Conservation (phyloP, 2,329 filamentous ascomycete species). For the Cercospora sp. region DNA sequence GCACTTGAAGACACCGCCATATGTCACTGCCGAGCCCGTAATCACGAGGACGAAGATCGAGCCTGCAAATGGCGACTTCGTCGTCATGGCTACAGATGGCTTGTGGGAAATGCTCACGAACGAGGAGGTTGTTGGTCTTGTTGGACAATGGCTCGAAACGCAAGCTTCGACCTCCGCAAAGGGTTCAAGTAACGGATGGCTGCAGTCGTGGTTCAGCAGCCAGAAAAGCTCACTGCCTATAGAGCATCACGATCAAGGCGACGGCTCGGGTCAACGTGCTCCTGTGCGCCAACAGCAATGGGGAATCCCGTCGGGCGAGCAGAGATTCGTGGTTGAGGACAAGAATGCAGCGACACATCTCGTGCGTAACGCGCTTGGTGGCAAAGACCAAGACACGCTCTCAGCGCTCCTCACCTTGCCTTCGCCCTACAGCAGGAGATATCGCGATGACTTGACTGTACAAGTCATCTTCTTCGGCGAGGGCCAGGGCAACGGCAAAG, state of each 20-base stretch:
- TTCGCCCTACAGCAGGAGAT: constrained; percentile 85
- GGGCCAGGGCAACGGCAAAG: constrained; percentile 70
- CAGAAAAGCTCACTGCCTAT: constrained; percentile 65
- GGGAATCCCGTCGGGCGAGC: constrained; percentile 73
- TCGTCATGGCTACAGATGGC: constrained; percentile 94
- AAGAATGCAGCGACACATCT: constrained; percentile 96
- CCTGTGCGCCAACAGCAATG: constrained; percentile 90
- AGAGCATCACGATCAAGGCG: constrained; percentile 59
- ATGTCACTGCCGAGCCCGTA: constrained; percentile 94
- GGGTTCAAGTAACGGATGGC: constrained; percentile 56
- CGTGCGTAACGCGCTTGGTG: constrained; percentile 90
- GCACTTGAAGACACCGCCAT: constrained; percentile 85
- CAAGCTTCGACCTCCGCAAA: constrained; percentile 51
- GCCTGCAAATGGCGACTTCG: constrained; percentile 86
- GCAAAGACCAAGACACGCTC: constrained; percentile 89
- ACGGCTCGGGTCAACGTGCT: constrained; percentile 69
- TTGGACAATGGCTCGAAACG: constrained; percentile 93
- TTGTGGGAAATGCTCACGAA: constrained; percentile 99
- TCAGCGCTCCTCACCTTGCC: constrained; percentile 89
- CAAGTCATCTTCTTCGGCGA: constrained; percentile 98
- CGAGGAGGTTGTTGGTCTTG: constrained; percentile 93
- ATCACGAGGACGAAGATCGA: constrained; percentile 91
- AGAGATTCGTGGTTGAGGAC: constrained; percentile 90
- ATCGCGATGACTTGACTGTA: constrained; percentile 92
- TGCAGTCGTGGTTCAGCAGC: constrained; percentile 67